phyloP scores from a whole-genome alignment of 306 rosid genomes.

The Gillenia trifoliata region DNA sequence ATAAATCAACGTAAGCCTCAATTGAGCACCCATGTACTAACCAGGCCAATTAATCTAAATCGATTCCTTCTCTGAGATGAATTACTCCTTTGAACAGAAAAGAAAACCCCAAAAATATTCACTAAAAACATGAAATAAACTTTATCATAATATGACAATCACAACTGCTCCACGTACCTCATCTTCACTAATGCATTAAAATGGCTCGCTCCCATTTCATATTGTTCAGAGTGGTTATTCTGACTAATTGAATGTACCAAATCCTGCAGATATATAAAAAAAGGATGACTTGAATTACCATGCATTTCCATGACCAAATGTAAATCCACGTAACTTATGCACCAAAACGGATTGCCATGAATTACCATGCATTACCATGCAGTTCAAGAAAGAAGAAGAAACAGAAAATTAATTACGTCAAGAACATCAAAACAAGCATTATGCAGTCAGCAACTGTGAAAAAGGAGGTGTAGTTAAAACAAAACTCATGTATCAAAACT shows the following conservation, averaged over 20 bases:
- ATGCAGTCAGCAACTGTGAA: not conserved
- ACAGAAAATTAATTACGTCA: not conserved
- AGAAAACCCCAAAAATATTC: not conserved
- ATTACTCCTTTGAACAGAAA: not conserved
- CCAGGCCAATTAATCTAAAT: no score
- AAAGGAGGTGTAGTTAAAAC: not conserved
- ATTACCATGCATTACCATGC: slow-evolving; percentile 17
- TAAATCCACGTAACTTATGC: slow-evolving; percentile 18
- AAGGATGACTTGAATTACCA: slow-evolving; percentile 7
- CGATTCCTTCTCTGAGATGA: not conserved
- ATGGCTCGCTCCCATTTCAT: slow-evolving; percentile 39
- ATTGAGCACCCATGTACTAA: no score
- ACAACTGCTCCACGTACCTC: slow-evolving; percentile 42
- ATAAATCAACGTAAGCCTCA: no score
- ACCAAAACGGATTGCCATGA: not conserved
- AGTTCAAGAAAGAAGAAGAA: not conserved
- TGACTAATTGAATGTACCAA: slow-evolving; percentile 36
- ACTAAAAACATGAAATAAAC: not conserved
- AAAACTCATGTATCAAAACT: not conserved
- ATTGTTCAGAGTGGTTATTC: slow-evolving; percentile 33
- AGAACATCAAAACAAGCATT: not conserved
- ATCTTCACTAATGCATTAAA: slow-evolving; percentile 61
- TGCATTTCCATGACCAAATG: slow-evolving; percentile 20
- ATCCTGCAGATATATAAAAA: slow-evolving; percentile 50
- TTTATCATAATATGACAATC: not conserved